Evolutionary conservation across 192 early-diverging fungal genomes (phyloP), one percentile per base, ranked within the genome.

Genomic region (Backusella morwellensis): DNA sequence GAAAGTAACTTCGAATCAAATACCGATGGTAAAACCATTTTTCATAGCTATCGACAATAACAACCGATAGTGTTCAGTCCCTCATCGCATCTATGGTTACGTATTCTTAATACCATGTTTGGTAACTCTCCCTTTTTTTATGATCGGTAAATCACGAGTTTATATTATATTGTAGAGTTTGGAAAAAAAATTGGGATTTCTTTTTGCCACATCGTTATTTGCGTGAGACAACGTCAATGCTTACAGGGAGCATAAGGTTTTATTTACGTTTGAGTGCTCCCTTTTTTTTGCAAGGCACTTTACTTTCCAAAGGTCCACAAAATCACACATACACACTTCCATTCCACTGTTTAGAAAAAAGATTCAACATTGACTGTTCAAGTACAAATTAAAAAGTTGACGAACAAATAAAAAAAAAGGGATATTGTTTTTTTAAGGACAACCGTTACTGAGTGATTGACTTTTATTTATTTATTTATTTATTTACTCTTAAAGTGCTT

Each of bases 271-370:
- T 59, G 54, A 26, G 47, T 50, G 47, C 19, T n/a, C 1, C 19
- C 17, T 50, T 50, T 50, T 50, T 50, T 59, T 59, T 59, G n/a
- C 54, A 59, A 59, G 54, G 54, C 54, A 59, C 54, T 59, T 59
- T 59, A n/a, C 26, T 59, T 59, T 59, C 21, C 23, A 59, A n/a
- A 50, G 42, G 42, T 44, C 5, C 42, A 17, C 42, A 50, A n/a
- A n/a, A n/a, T 6, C 42, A 17, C 42, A 17, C 15, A 44, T 5
- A 44, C 47, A 21, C 47, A 50, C 19, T n/a, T 21, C 47, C 17
- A n/a, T 50, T 50, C 47, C 47, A 50, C 47, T 50, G 47, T 50
- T 50, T 50, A 50, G 47, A 50, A 50, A 19, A 50, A 17, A 50
- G 47, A 50, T 50, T 50, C 17, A 50, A 50, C 47, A 50, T 50